Conservation (phyloP, 768 basidiomycete genomes). For the Calocera viscosa region DNA sequence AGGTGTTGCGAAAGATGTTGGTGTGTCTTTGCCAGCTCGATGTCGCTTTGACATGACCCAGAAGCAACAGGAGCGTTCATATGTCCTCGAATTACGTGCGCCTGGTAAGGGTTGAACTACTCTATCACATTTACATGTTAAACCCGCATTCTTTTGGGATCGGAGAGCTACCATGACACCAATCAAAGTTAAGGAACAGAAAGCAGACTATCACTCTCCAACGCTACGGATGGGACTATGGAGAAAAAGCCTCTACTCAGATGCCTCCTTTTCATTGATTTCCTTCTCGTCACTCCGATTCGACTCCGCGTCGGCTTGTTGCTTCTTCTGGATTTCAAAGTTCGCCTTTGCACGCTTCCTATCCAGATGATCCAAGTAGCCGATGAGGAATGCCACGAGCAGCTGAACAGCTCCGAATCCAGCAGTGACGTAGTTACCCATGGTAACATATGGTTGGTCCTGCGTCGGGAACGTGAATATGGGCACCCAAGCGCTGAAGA, state of each 20-base stretch:
- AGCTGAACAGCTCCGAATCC: slow-evolving; percentile 18
- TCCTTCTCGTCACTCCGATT: slow-evolving; percentile 1
- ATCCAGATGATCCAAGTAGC: slow-evolving; percentile 14
- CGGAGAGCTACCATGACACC: too few species aligned
- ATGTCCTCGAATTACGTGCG: too few species aligned
- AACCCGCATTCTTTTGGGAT: too few species aligned
- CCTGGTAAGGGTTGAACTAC: too few species aligned
- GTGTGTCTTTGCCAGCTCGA: too few species aligned
- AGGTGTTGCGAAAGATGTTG: too few species aligned
- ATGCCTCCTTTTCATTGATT: background rate
- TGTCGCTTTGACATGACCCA: too few species aligned
- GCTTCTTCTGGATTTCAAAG: background rate
- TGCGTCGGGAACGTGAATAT: slow-evolving; percentile 23
- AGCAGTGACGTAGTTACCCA: slow-evolving; percentile 15
- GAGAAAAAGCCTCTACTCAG: too few species aligned
- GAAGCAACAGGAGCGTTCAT: too few species aligned
- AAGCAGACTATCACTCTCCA: slow-evolving; percentile 99
- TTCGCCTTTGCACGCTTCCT: slow-evolving; percentile 1
- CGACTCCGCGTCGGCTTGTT: background rate
- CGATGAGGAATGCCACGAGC: slow-evolving; percentile 17
- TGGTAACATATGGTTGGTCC: slow-evolving; percentile 19
- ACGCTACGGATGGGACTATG: too few species aligned
- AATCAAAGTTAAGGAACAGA: slow-evolving; percentile 84
- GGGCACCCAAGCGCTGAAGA: slow-evolving; percentile 21
- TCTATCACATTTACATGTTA: too few species aligned